Conservation (phyloP, 2,329 filamentous ascomycete genomes). For the Trichophyton mentagrophytes region DNA sequence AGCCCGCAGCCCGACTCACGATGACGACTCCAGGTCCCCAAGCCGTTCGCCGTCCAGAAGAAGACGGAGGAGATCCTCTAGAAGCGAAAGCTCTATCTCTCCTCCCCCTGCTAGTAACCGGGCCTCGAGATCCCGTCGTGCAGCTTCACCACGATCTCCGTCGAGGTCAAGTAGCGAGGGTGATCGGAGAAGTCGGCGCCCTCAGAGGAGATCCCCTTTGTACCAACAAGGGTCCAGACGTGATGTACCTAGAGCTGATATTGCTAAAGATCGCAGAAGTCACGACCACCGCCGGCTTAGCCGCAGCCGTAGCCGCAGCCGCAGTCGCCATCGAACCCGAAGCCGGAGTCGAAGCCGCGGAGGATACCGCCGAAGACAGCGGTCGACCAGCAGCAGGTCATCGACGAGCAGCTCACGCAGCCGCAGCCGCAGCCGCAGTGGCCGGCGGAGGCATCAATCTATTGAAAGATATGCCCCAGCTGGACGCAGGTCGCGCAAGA, state of each 20-base stretch:
- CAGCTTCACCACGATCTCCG: conserved; percentile 25
- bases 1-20: conserved; percentile 30
- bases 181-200: conserved; percentile 20
- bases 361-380: conserved; percentile 17
- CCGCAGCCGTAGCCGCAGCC: conserved; percentile 19
- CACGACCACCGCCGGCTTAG: conserved; percentile 33
- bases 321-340: no score
- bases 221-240: conserved; percentile 30
- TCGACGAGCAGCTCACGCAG: conserved; percentile 20
- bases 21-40: conserved; percentile 32
- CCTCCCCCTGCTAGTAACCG: conserved; percentile 17
- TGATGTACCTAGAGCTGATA: conserved; percentile 37
- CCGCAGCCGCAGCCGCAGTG: conserved; percentile 20
- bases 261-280: conserved; percentile 33
- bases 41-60: conserved; percentile 45
- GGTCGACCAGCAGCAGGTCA: conserved; percentile 20
- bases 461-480: conserved; percentile 34
- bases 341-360: conserved; percentile 11
- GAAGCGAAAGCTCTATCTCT: conserved; percentile 27
- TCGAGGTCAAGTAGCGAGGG: conserved; percentile 24
- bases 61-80: conserved; percentile 30
- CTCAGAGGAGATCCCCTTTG: conserved; percentile 34
- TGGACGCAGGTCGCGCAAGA: conserved; percentile 30
- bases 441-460: conserved; percentile 33
- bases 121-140: conserved; percentile 18